Evolutionary conservation across 78 protist genomes (phyloP).

Genomic region (Dictyostelium brefeldianum): DNA sequence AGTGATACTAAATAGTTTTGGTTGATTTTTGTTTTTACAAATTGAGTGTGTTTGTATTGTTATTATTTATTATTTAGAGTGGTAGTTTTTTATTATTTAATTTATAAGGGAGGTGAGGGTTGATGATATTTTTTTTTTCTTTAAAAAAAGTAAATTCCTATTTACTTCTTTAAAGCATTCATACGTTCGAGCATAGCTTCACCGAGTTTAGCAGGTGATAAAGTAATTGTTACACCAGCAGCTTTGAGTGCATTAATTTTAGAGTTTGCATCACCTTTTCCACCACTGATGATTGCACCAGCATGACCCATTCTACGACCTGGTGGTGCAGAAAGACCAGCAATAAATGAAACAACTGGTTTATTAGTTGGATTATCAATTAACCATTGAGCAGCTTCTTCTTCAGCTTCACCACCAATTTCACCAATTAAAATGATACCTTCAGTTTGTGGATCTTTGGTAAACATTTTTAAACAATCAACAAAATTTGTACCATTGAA

Average conservation of each 20-base stretch:
- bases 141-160: background rate
- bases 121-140: background rate
- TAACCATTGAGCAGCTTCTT: conserved; percentile 98
- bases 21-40: background rate
- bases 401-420: conserved; percentile 99
- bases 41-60: background rate
- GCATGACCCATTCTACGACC: conserved; percentile 99
- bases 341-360: conserved; percentile 98
- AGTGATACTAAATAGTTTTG: too few relatives aligned
- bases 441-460: conserved; percentile 96
- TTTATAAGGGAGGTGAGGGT: too few relatives aligned
- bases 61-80: background rate
- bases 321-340: conserved; percentile 99
- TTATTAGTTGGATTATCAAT: conserved; percentile 84
- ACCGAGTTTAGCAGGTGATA: conserved; percentile 96
- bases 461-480: conserved; percentile 95
- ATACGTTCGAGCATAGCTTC: conserved; percentile 85
- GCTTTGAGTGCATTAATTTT: conserved; percentile 95
- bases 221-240: conserved; percentile 93
- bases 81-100: too few relatives aligned
- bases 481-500: conserved; percentile 99
- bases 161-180: conserved; percentile 27
- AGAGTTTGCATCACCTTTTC: conserved; percentile 97
- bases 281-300: conserved; percentile 99
- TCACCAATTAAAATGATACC: conserved; percentile 98